Base-by-base conservation (phyloP, 345 rosid species). In the Pistacia integerrima region DNA sequence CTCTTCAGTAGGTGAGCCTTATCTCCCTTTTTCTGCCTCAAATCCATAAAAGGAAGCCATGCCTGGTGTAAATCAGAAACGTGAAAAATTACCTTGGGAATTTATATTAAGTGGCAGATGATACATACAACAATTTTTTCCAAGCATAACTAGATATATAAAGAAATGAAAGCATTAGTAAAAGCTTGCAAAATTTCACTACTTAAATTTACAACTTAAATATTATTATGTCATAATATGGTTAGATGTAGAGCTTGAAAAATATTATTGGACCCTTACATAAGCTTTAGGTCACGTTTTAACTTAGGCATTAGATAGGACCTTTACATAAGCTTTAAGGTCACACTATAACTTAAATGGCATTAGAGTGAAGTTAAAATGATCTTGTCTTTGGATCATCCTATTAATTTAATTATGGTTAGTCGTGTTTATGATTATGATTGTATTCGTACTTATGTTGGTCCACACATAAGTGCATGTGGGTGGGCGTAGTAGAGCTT, bases 21-120 rank as follows among this genome's bases (percentile, higher is more conserved):
- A 35, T 75, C 72, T 70, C 96, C 93, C 79, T 71, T 91, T 74
- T 70, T 82, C 68, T 74, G 87, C 75, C 74, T 82, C 58, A 62
- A 78, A 51, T 88, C 82, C 97, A 91, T 93, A 64, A 87, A 93
- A 56, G 96, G 94, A 79, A 93, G 88, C 52, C 79, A 61, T 67
- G 65, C 69, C 97, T 91, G 82, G 64, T 49, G 14, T 69, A 22
- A 77, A 68, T 57, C 56, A 70, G 8, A 82, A 52, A 75, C 18
- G 28, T 48, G 1, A 46, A 30, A 44, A 11, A 46, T 68, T 64
- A 79, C 6, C 22, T 55, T 12, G 54, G 20, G 59, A 4, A 30
- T 36, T 64, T 25, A 25, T 33, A 57, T 18, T n/a, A 56, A 75
- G 46, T 8, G 9, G 46, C 46, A 5, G 46, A 41, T 41, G 46